Evolutionary conservation across 805 yeast species (phyloP), one percentile per base, ranked within the genome.

Genomic region (Ogataea trehaloabstinens): DNA sequence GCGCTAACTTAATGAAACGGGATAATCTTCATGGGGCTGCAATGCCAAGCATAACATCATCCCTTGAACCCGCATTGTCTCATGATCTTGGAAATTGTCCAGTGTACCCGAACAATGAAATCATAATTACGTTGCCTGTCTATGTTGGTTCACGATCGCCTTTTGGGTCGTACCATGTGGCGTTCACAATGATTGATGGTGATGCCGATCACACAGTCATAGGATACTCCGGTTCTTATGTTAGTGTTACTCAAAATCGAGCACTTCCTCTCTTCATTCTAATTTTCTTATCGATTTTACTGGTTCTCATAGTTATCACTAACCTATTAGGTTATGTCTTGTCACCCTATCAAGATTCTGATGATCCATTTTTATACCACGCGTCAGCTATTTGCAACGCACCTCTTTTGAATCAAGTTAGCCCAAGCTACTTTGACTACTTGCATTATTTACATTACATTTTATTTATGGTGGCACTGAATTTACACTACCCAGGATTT

Each of bases 331-430:
- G 68, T 18, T 50, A 55, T 25, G 61, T 68, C 6, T 60, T 70
- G 35, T 73, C 84, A 27, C 80, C 85, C 0, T 74, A 71, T 52
- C 80, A 74, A 61, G 87, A 78, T 60, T 61, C 85, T 21, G 53
- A 71, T 32, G 67, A 76, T 46, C 73, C 80, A 24, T 71, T 76
- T 52, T 50, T 79, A 39, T 63, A 68, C 51, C 51, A 65, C 41
- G 82, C 82, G 19, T 68, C 84, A 5, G 73, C 80, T 20, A 77
- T 76, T 33, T 78, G 84, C 54, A 78, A 77, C 49, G 77, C 70
- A 21, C 70, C 76, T 2, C 63, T 80, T 34, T 61, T 81, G 25
- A 66, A 69, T 30, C 80, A 81, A 36, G 51, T 80, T 31, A 78
- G 76, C 34, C 83, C 86, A 1, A 69, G 73, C 10, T 65, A 70